Evolutionary conservation across 202 grass and related monocot genomes (phyloP).

Genomic region (Panicum hallii): DNA sequence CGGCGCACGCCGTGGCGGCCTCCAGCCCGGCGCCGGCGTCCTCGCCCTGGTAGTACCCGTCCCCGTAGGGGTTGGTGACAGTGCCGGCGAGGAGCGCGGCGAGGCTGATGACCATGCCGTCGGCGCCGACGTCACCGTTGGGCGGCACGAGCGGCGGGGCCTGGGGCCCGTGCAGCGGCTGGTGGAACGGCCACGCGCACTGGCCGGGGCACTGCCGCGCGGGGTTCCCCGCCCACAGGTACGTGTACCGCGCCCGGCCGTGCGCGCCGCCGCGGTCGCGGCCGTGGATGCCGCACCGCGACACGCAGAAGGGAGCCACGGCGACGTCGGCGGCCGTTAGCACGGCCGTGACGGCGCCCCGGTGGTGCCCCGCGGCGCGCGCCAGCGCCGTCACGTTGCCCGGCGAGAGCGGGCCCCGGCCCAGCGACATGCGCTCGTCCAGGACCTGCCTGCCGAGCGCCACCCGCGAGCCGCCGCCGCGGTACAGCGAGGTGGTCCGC

Average conservation of each 20-base stretch:
- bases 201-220: constrained; percentile 64
- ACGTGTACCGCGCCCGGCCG: constrained; percentile 53
- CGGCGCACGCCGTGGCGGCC: constrained; percentile 79
- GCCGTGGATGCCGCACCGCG: constrained; percentile 70
- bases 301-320: constrained; percentile 69
- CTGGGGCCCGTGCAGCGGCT: constrained; percentile 60
- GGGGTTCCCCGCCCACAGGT: constrained; percentile 84
- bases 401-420: constrained; percentile 53
- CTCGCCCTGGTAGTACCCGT: constrained; percentile 83
- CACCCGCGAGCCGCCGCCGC: constrained; percentile 54
- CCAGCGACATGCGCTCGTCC: constrained; percentile 61
- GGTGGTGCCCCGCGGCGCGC: constrained; percentile 55
- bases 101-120: constrained; percentile 82
- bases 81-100: constrained; percentile 74
- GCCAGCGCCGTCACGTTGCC: constrained; percentile 61
- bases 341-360: constrained; percentile 60
- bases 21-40: constrained; percentile 50
- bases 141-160: constrained; percentile 64
- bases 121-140: constrained; percentile 74
- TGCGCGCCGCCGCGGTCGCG: constrained; percentile 46
- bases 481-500: constrained; percentile 62
- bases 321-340: constrained; percentile 73
- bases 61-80: constrained; percentile 80
- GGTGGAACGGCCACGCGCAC: constrained; percentile 74
- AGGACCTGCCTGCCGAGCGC: constrained; percentile 57